These are phyloP conservation scores for Sarocladium brachiariae DNA, from an alignment of 2,329 filamentous ascomycete species.

Conservation along the genomic window DNA sequence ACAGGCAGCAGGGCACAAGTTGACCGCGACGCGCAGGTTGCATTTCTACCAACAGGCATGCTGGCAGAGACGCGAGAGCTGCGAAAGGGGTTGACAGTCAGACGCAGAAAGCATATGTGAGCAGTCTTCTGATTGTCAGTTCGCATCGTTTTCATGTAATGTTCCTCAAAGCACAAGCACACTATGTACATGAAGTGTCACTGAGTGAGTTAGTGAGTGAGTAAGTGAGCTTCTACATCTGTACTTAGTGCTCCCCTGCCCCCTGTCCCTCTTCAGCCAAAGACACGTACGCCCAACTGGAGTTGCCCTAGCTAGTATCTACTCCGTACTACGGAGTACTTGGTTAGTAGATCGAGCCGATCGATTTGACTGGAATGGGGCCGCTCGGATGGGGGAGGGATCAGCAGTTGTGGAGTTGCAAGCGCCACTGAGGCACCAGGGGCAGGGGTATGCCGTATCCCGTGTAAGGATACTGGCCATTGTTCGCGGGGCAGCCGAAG, in stretches of 20 bases:
- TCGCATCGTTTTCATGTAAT: background rate
- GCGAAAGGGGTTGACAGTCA: background rate
- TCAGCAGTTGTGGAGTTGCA: constrained; percentile 1
- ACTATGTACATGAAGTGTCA: no score
- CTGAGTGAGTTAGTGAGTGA: no score
- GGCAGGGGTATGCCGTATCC: no score
- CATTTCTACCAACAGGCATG: no score
- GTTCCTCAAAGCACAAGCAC: no score
- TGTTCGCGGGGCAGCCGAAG: constrained; percentile 4
- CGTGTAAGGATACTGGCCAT: no score
- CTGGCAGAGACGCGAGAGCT: background rate
- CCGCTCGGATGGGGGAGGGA: constrained; percentile 7
- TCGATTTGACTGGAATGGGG: constrained; percentile 2
- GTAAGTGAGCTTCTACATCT: no score
- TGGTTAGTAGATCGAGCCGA: constrained; percentile 1
- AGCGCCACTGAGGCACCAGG: constrained; percentile 5
- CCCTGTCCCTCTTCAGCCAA: no score
- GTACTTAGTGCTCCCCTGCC: no score
- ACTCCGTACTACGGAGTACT: no score
- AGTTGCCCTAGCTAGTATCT: background rate
- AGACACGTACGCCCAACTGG: background rate
- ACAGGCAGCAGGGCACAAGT: background rate
- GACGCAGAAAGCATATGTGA: background rate
- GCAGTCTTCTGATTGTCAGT: no score
- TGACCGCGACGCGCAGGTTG: no score